Percentiles rank a stretch among this genome's conserved stretches.
These are phyloP conservation scores for Debaryomyces coudertii DNA, from an alignment of 1,139 yeast genomes.

Conservation along the genomic window DNA sequence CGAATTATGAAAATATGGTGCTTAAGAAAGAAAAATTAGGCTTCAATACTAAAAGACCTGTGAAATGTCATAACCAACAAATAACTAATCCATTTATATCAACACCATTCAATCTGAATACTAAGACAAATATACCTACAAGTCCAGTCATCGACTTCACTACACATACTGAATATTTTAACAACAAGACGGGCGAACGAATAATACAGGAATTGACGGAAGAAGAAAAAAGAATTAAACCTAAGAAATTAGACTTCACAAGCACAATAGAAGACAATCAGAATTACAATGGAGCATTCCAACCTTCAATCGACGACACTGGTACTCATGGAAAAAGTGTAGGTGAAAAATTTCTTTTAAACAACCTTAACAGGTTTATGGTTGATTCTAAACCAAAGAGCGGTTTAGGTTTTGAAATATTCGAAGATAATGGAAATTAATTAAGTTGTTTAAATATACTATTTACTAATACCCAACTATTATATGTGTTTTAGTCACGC, in stretches of 20 bases:
- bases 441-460: conserved; percentile 2
- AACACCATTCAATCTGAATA: neutral
- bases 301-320: conserved; percentile 6
- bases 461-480: neutral
- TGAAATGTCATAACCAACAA: neutral
- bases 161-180: conserved; percentile 29
- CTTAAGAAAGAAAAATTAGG: conserved; percentile 3
- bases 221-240: conserved; percentile 27
- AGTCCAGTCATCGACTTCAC: conserved; percentile 17
- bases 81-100: neutral
- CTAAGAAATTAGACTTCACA: conserved; percentile 29
- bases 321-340: conserved; percentile 16
- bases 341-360: conserved; percentile 17
- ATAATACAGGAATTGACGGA: conserved; percentile 24
- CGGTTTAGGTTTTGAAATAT: conserved; percentile 23
- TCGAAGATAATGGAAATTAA: conserved; percentile 16
- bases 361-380: conserved; percentile 16
- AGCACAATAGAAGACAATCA: conserved; percentile 12
- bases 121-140: neutral
- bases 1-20: neutral
- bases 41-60: neutral
- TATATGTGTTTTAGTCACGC: conserved; percentile 11
- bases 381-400: conserved; percentile 18
- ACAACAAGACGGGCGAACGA: conserved; percentile 32
- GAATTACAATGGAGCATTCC: neutral